A percentile compares a stretch with the other conserved stretches of the same genome.
Conservation (phyloP, 805 yeast species). For the Blastobotrys chiropterorum region DNA sequence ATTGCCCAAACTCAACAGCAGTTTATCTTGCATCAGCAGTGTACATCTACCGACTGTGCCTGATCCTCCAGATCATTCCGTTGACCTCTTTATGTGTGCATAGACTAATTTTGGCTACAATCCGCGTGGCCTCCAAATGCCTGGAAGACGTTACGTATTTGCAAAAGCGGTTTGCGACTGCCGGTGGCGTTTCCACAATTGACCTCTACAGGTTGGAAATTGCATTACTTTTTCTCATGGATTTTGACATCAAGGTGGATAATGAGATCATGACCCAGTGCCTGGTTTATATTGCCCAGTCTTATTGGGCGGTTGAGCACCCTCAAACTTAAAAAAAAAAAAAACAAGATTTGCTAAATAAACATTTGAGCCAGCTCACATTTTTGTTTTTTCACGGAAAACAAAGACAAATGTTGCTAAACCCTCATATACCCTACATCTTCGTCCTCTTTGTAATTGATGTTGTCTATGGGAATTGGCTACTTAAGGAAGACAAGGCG, state of each 20-base stretch:
- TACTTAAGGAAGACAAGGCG: constrained; percentile 27
- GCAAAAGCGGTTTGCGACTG: constrained; percentile 42
- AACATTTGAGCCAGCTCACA: too few species aligned
- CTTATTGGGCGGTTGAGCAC: constrained; percentile 14
- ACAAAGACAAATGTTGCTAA: too few species aligned
- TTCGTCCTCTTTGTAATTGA: too few species aligned
- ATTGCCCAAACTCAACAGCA: constrained; percentile 34
- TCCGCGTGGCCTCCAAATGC: constrained; percentile 42
- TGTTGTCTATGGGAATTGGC: constrained; percentile 22
- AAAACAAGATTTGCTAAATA: too few species aligned
- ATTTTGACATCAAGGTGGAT: constrained; percentile 45
- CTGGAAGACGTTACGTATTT: constrained; percentile 43
- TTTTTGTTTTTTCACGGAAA: too few species aligned
- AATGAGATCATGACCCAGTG: constrained; percentile 30
- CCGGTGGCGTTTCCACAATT: constrained; percentile 38
- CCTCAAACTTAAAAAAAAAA: too few species aligned
- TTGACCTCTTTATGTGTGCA: constrained; percentile 36
- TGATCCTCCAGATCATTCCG: constrained; percentile 27
- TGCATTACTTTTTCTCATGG: constrained; percentile 42
- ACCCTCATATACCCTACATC: too few species aligned
- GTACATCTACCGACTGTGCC: constrained; percentile 30
- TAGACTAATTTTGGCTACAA: constrained; percentile 39
- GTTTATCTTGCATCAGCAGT: constrained; percentile 34
- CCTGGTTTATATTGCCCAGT: constrained; percentile 18
- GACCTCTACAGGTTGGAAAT: constrained; percentile 47